Base-by-base conservation (phyloP, 441 rosid genomes). In the Aquilaria agallochum region DNA sequence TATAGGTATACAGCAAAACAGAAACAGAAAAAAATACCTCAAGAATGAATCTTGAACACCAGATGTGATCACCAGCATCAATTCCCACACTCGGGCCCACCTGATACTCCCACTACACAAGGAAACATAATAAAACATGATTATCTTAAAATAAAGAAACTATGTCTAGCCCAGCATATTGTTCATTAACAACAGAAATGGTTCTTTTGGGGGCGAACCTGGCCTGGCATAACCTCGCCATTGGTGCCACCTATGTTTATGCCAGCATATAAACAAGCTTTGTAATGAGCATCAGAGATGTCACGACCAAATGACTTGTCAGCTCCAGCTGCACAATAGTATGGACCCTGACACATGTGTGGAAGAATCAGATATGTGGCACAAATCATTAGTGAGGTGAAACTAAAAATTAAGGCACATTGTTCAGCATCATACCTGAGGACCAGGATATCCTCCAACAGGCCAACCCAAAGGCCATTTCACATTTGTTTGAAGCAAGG, bases 401-500 rank as follows among this genome's bases (percentile, higher is more conserved):
- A 20, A 20, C 27, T 20, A 20, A 20, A 20, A 1, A 8, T 31
- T 33, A 52, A 32, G 33, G 11, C 42, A 36, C 42, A 36, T 8
- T 36, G 42, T 36, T 36, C 42, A 4, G 2, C 7, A 2, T 36
- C 30, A 53, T 74, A 90, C 98, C 97, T 94, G 99, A 50, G 99
- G 99, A 67, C 97, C 96, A 57, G 97, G 99, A 68, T 76, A 94
- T 34, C 80, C 99, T 78, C 99, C 99, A 58, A 91, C 92, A 11
- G 99, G 99, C 99, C 99, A 94, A 63, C 99, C 99, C 80, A 94
- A 76, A 58, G 99, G 99, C 99, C 99, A 94, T 56, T 77, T 83
- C 31, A 91, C 94, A 64, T 94, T 77, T 74, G 76, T 68, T 75
- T 89, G 97, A 65, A 94, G 77, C 64, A 94, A 82, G 71, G 97